phyloP scores from a whole-genome alignment of 176 grass and related monocot species.

The Thalia dealbata region DNA sequence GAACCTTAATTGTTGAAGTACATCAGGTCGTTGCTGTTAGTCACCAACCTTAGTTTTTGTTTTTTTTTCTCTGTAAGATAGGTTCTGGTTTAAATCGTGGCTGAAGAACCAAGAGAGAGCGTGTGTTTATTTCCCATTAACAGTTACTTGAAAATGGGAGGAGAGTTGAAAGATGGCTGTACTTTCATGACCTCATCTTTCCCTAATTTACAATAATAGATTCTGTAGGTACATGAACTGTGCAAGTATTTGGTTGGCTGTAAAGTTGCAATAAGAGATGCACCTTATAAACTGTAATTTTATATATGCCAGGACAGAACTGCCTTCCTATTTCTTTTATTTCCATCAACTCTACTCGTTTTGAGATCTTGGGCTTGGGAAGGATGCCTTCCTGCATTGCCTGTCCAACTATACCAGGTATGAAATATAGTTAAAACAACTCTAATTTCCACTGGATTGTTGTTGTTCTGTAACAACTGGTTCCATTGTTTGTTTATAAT shows the following conservation, averaged over 20 bases:
- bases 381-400: constrained; percentile 78
- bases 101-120: too few species aligned
- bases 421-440: background rate
- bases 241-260: background rate
- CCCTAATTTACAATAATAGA: background rate
- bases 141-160: too few species aligned
- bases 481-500: constrained; percentile 10
- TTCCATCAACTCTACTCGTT: constrained; percentile 65
- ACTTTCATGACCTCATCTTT: too few species aligned
- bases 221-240: too few species aligned
- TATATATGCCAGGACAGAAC: constrained; percentile 74
- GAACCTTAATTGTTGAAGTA: too few species aligned
- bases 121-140: too few species aligned
- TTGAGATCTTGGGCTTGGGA: constrained; percentile 77
- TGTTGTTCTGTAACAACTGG: background rate
- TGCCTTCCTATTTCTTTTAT: constrained; percentile 87
- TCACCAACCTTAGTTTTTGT: too few species aligned
- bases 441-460: background rate
- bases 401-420: constrained; percentile 98
- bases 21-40: too few species aligned
- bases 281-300: background rate
- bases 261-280: background rate
- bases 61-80: too few species aligned
- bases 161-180: too few species aligned
- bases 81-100: too few species aligned